Conservation (phyloP, 2,329 filamentous ascomycete species). For the Beauveria medogensis region DNA sequence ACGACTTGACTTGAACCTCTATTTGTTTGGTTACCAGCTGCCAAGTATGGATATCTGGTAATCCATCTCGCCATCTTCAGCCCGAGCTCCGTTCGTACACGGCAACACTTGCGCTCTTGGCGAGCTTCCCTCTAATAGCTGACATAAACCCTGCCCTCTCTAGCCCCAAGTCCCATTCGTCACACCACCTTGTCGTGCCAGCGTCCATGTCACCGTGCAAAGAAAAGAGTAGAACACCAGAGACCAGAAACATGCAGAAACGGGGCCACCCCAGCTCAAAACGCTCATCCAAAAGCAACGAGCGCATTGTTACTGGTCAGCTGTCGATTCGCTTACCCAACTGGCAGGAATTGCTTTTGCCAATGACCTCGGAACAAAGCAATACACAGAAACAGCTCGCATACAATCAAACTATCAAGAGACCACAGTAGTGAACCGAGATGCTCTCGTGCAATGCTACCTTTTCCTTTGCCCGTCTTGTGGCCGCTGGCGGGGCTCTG, state of each 20-base stretch:
- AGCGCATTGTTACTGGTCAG: background rate
- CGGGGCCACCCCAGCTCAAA: background rate
- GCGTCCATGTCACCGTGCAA: background rate
- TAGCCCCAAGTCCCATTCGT: background rate
- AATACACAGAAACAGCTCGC: background rate
- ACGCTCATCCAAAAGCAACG: constrained; percentile 5
- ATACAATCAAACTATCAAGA: background rate
- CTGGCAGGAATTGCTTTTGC: background rate
- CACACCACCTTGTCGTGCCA: constrained; percentile 6
- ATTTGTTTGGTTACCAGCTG: background rate
- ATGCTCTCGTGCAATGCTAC: constrained; percentile 2
- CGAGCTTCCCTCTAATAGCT: background rate
- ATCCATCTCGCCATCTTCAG: background rate
- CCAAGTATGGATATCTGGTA: background rate
- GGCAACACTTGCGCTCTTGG: background rate
- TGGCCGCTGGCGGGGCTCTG: background rate
- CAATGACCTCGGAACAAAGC: background rate
- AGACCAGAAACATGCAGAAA: background rate
- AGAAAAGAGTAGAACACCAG: background rate
- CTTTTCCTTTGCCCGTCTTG: background rate
- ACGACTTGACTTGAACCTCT: no score
- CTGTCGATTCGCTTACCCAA: background rate
- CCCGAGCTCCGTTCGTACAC: background rate
- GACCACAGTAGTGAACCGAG: background rate
- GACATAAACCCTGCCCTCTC: background rate